Percentiles rank a stretch among this genome's conserved stretches.
Conservation (phyloP, 345 rosid genomes). For the Litchi chinensis region DNA sequence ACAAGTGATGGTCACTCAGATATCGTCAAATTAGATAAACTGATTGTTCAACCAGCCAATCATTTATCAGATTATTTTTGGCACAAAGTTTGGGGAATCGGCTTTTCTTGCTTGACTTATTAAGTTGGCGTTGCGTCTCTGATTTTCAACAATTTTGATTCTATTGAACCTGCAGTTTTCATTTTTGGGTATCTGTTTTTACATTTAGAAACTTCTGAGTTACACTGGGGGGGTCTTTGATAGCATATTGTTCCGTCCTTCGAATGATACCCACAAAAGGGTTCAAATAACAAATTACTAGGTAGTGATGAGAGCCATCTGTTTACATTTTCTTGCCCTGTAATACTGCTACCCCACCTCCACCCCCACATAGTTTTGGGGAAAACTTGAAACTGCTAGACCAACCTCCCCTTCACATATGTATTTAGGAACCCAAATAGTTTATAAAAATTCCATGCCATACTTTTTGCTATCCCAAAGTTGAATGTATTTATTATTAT, state of each 20-base stretch:
- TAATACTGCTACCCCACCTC: not conserved
- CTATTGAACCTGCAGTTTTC: constrained; percentile 18
- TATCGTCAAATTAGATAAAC: constrained; percentile 19
- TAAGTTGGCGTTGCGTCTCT: constrained; percentile 12
- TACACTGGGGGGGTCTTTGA: not conserved
- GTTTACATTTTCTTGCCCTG: not conserved
- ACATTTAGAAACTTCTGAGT: not conserved
- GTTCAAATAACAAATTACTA: constrained; percentile 14
- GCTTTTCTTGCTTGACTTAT: constrained; percentile 1
- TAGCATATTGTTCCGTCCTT: constrained; percentile 1
- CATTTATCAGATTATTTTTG: constrained; percentile 6
- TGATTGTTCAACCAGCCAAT: constrained; percentile 15
- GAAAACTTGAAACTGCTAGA: constrained; percentile 7
- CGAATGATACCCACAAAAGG: constrained; percentile 2
- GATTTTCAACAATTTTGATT: constrained; percentile 49
- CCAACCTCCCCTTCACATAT: constrained; percentile 12
- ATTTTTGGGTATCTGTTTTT: constrained; percentile 2
- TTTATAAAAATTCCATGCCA: constrained; percentile 9
- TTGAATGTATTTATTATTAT: not conserved
- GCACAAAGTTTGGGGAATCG: not conserved
- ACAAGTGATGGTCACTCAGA: constrained; percentile 30
- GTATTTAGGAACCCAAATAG: constrained; percentile 22
- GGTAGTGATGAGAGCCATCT: not conserved
- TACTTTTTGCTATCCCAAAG: not conserved
- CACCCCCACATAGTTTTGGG: constrained; percentile 4